Evolutionary conservation across 2,329 filamentous ascomycete genomes (phyloP), one percentile per base, ranked within the genome.

Genomic region (Trichoderma guizhouense): DNA sequence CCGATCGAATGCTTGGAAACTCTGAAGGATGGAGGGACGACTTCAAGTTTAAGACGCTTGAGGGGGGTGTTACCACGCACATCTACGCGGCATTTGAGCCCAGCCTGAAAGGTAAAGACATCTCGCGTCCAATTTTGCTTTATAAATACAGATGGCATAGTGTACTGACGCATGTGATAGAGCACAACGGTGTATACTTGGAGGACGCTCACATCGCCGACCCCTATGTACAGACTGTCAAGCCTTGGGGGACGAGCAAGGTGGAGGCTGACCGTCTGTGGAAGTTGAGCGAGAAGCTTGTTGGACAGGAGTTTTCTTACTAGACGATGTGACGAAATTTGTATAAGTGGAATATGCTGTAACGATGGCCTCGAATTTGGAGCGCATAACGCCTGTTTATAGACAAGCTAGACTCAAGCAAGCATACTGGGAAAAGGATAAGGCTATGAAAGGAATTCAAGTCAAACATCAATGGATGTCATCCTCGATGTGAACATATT

Each of bases 61-160:
- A 70, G 14, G 21, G 18, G 11, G 67, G 67, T 6, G 47, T 70
- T 21, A 30, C 60, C 2, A 70, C 68, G 3, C 68, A 70, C 14
- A 57, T 70, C 34, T 70, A 70, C 18, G 68, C 60, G 6, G 68
- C 60, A 24, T 70, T 70, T n/a, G 68, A 70, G 30, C 68, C 68
- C 1, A 47, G 60, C 18, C 43, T 70, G 0, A 64, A 63, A 24
- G 68, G 68, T 70, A 57, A 6, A 14, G 14, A 3, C 7, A 53
- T 24, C 1, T 26, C 18, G 8, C 18, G 4, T 32, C 24, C 28
- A 12, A n/a, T 24, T 3, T 55, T 2, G 15, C 7, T 3, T 7
- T 55, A 2, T 24, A 4, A 26, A 2, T n/a, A 34, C 7, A 12
- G 21, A 12, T 43, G 5, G 21, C 1, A 67, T 68, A 43, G 8